Evolutionary conservation across 352 stramenopile genomes (phyloP).

Genomic region (Phytophthora boehmeriae): DNA sequence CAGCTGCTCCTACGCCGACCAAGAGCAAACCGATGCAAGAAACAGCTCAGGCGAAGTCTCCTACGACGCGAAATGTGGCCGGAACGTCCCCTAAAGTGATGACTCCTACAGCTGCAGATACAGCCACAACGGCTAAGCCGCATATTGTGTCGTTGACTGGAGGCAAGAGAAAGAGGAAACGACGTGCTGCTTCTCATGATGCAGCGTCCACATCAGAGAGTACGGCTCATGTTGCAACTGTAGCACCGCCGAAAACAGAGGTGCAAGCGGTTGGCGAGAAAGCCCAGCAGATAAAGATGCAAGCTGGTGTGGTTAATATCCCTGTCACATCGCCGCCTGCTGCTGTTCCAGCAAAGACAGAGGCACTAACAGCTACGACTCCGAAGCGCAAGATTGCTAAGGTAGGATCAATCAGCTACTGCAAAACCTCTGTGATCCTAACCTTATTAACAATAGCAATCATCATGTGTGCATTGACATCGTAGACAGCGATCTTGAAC

Average conservation of each 20-base stretch:
- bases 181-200: not conserved
- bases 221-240: not conserved
- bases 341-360: not conserved
- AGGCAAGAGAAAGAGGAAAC: slow-evolving; percentile 34
- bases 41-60: too few species aligned
- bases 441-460: too few species aligned
- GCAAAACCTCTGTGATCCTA: too few species aligned
- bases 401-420: not conserved
- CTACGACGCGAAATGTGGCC: not conserved
- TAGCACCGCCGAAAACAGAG: slow-evolving; percentile 1
- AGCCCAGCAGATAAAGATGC: slow-evolving; percentile 13
- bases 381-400: slow-evolving; percentile 21
- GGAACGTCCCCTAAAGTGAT: slow-evolving; percentile 10
- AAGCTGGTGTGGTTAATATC: slow-evolving; percentile 9
- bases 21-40: too few species aligned
- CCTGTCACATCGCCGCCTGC: not conserved
- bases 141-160: slow-evolving; percentile 27
- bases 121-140: slow-evolving; percentile 8
- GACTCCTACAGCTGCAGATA: slow-evolving; percentile 3
- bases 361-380: slow-evolving; percentile 2
- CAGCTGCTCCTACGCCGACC: not conserved
- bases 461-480: not conserved
- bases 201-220: not conserved
- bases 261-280: slow-evolving; percentile 5
- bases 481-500: not conserved